Evolutionary conservation across 2,329 filamentous ascomycete genomes (phyloP).

Genomic region (Xylaria sp.): DNA sequence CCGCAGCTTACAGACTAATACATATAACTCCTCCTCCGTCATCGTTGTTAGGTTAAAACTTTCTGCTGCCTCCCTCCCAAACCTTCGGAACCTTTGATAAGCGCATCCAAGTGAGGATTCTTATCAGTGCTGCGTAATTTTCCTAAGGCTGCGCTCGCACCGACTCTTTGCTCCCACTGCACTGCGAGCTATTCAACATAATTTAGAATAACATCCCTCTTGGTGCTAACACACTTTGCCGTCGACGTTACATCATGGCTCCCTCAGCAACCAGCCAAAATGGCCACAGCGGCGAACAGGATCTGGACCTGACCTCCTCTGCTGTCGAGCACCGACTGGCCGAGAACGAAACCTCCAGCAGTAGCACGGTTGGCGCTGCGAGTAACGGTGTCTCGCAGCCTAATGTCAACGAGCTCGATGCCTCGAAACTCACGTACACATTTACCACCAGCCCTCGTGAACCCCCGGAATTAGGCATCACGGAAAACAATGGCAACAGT

Average conservation of each 20-base stretch:
- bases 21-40: conserved; percentile 24
- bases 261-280: conserved; percentile 52
- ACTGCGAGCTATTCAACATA: background rate
- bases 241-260: conserved; percentile 47
- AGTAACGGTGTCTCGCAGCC: conserved; percentile 45
- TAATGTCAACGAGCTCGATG: conserved; percentile 64
- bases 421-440: conserved; percentile 64
- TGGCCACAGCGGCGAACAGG: conserved; percentile 48
- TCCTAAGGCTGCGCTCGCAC: background rate
- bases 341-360: conserved; percentile 40
- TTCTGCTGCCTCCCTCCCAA: conserved; percentile 1
- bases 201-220: background rate
- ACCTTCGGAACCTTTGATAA: too few species aligned
- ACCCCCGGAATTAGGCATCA: conserved; percentile 37
- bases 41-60: conserved; percentile 2
- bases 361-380: conserved; percentile 35
- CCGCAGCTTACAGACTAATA: background rate
- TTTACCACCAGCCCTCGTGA: conserved; percentile 39
- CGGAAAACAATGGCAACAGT: conserved; percentile 49
- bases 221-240: background rate
- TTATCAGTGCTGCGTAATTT: background rate
- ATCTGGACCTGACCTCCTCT: conserved; percentile 57
- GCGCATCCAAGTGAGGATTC: background rate
- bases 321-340: conserved; percentile 58
- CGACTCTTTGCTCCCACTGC: background rate